Evolutionary conservation across 371 early-diverging fungal genomes (phyloP).

Genomic region (Cokeromyces recurvatus): DNA sequence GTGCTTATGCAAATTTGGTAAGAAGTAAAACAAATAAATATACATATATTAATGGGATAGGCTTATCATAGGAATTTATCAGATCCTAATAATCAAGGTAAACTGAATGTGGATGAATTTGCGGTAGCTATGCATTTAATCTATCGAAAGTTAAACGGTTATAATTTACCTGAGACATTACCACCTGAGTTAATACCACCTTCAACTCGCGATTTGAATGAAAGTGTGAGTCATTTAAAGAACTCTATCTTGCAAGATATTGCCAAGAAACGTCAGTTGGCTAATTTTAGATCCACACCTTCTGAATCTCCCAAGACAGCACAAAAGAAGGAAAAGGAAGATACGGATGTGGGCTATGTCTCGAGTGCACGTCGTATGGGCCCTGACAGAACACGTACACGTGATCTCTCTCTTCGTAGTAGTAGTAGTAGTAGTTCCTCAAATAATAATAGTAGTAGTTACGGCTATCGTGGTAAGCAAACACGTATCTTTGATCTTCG

Average conservation of each 20-base stretch:
- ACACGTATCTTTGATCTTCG: conserved; percentile 51
- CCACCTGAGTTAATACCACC: conserved; percentile 84
- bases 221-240: conserved; percentile 53
- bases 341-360: conserved; percentile 51
- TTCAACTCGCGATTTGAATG: conserved; percentile 60
- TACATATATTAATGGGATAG: too few species aligned
- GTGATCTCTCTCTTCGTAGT: conserved; percentile 13
- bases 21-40: background rate
- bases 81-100: conserved; percentile 82
- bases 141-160: conserved; percentile 74
- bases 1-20: conserved; percentile 87
- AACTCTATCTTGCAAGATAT: conserved; percentile 48
- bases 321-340: conserved; percentile 12
- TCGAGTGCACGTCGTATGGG: conserved; percentile 59
- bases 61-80: conserved; percentile 81
- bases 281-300: conserved; percentile 38
- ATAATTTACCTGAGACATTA: conserved; percentile 70
- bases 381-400: conserved; percentile 45
- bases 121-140: conserved; percentile 94
- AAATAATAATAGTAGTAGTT: conserved; percentile 13
- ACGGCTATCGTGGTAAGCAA: conserved; percentile 44
- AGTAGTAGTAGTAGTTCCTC: conserved; percentile 9
- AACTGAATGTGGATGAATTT: conserved; percentile 88
- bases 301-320: conserved; percentile 6
- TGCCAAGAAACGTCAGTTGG: conserved; percentile 32